Conservation (phyloP, 192 early-diverging fungal species). For the Gryganskiella cystojenkinii region DNA sequence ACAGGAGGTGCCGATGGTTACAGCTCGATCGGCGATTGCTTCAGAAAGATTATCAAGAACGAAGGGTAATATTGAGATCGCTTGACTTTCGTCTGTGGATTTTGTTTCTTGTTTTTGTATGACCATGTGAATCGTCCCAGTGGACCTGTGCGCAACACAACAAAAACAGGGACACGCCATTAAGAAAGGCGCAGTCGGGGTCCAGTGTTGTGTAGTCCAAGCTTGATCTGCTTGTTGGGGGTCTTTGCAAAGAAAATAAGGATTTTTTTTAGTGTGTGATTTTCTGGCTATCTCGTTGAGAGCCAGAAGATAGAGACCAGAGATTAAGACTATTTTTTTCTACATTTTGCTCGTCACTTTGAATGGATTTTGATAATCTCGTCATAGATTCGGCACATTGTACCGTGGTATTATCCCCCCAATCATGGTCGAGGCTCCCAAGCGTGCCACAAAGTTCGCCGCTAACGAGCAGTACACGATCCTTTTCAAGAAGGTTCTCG, state of each 20-base stretch:
- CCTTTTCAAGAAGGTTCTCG: constrained; percentile 76
- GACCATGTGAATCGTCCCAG: constrained; percentile 11
- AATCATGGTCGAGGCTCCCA: constrained; percentile 97
- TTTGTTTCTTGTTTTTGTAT: constrained; percentile 1
- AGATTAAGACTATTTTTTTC: no score
- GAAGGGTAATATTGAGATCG: constrained; percentile 72
- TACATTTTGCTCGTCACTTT: neutral
- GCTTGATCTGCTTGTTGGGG: no score
- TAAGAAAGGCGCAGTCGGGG: no score
- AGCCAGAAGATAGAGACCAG: no score
- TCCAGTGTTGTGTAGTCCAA: no score
- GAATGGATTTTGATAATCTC: constrained; percentile 2
- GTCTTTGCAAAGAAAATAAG: no score
- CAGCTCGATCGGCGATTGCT: constrained; percentile 87
- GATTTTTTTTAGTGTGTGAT: no score
- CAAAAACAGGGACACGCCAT: no score
- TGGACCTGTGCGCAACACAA: neutral
- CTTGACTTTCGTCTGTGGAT: neutral
- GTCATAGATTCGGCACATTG: constrained; percentile 64
- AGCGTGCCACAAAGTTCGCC: constrained; percentile 97
- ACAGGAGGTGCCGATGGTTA: constrained; percentile 86
- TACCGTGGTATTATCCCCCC: constrained; percentile 97
- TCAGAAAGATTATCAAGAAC: constrained; percentile 90
- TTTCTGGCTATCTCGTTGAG: no score
- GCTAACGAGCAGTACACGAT: constrained; percentile 89